phyloP scores from a whole-genome alignment of 768 basidiomycete genomes.

The Cantharellus cinnabarinus region DNA sequence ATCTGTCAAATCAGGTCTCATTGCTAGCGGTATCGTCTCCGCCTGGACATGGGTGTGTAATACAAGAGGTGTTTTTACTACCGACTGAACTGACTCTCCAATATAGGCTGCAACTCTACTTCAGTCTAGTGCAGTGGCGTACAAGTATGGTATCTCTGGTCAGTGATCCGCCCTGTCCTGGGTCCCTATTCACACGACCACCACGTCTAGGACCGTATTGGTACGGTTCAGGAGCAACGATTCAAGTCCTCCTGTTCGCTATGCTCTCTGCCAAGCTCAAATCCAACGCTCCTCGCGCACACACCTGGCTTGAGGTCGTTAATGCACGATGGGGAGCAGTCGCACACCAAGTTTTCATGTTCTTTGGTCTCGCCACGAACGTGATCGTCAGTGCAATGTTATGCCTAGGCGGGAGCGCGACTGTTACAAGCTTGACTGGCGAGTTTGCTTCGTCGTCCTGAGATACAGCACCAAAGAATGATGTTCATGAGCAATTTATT shows the following conservation, averaged over 20 bases:
- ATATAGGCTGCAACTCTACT: conserved; percentile 25
- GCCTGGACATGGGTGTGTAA: conserved; percentile 54
- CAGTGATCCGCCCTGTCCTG: neutral
- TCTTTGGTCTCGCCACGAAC: conserved; percentile 83
- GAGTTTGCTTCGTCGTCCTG: neutral
- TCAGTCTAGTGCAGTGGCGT: conserved; percentile 68
- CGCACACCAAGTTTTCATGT: conserved; percentile 72
- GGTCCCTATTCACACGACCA: neutral
- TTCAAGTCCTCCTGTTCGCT: conserved; percentile 64
- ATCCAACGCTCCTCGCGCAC: conserved; percentile 69
- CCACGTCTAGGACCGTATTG: conserved; percentile 5
- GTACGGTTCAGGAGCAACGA: conserved; percentile 19
- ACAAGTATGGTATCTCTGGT: conserved; percentile 39
- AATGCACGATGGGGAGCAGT: conserved; percentile 55
- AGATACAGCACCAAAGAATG: neutral
- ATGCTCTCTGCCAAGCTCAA: conserved; percentile 83
- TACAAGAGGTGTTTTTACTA: conserved; percentile 1
- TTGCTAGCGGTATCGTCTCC: conserved; percentile 80
- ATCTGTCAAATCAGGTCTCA: conserved; percentile 75
- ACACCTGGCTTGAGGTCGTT: conserved; percentile 81
- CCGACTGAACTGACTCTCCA: conserved; percentile 5
- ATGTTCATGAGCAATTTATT: neutral
- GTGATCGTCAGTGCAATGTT: conserved; percentile 80
- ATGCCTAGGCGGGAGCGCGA: conserved; percentile 58
- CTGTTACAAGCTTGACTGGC: conserved; percentile 65